Evolutionary conservation across 2,329 filamentous ascomycete genomes (phyloP).

Genomic region (Coniochaeta sp.): DNA sequence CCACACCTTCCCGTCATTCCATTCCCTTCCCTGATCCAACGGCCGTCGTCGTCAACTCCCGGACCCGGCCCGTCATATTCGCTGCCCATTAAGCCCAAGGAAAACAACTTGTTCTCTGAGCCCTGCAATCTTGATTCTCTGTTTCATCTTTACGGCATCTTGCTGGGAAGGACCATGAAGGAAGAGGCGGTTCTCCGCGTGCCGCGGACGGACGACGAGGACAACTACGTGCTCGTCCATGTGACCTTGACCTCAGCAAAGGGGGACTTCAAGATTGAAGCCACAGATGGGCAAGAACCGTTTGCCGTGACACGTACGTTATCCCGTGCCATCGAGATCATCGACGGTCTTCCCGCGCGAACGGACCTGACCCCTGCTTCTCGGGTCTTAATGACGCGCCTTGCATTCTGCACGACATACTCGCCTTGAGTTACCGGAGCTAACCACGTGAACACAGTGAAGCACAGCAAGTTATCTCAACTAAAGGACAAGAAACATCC

Average conservation of each 20-base stretch:
- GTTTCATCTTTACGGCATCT: conserved; percentile 5
- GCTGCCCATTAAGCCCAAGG: neutral
- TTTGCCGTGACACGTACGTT: conserved; percentile 54
- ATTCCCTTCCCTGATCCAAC: conserved; percentile 1
- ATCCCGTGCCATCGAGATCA: neutral
- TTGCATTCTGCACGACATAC: conserved; percentile 6
- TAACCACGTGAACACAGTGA: conserved; percentile 36
- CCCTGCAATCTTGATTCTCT: conserved; percentile 3
- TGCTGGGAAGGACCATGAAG: conserved; percentile 10
- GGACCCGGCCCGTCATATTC: neutral
- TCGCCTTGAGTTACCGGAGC: neutral
- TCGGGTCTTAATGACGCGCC: neutral
- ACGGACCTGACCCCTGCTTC: neutral
- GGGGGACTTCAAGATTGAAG: conserved; percentile 58
- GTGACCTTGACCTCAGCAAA: conserved; percentile 39
- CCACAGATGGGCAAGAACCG: conserved; percentile 58
- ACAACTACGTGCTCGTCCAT: conserved; percentile 54
- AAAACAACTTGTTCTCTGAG: neutral
- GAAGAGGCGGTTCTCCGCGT: conserved; percentile 46
- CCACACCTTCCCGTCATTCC: conserved; percentile 2
- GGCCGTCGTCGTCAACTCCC: neutral
- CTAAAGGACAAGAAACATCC: conserved; percentile 47
- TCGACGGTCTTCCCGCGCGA: neutral
- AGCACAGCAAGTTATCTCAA: conserved; percentile 45
- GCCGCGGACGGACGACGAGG: conserved; percentile 39